phyloP scores from a whole-genome alignment of 2,329 filamentous ascomycete genomes.

The Tolypocladium amazonense region DNA sequence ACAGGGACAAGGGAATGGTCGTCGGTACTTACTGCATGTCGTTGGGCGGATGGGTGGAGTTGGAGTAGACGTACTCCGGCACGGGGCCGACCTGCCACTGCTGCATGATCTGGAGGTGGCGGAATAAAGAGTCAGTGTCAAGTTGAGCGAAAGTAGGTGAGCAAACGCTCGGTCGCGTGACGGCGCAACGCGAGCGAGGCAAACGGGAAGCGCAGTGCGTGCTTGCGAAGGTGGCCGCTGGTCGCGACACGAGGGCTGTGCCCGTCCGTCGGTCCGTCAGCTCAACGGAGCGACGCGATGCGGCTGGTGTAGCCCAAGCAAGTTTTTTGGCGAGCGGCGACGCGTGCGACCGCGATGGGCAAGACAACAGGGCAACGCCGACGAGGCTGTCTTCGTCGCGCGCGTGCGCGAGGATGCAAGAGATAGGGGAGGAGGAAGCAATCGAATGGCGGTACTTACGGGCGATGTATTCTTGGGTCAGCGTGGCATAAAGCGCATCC shows the following conservation, averaged over 20 bases:
- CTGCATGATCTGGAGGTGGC: conserved; percentile 40
- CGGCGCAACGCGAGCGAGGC: conserved; percentile 4
- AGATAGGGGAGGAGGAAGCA: conserved; percentile 2
- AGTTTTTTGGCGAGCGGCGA: conserved; percentile 5
- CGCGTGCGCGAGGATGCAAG: not conserved
- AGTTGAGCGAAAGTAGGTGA: conserved; percentile 5
- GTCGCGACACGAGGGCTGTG: conserved; percentile 4
- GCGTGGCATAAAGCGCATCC: conserved; percentile 13
- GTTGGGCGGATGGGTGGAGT: conserved; percentile 41
- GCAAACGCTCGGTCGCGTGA: conserved; percentile 4
- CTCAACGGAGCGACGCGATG: conserved; percentile 8
- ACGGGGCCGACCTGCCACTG: conserved; percentile 51
- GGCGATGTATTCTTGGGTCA: conserved; percentile 16
- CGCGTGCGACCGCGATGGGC: conserved; percentile 6
- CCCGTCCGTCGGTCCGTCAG: not conserved
- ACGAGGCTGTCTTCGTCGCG: conserved; percentile 2
- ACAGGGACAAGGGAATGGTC: conserved; percentile 21
- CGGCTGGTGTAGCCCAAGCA: conserved; percentile 10
- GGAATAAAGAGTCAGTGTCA: conserved; percentile 13
- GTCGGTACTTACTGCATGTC: conserved; percentile 47
- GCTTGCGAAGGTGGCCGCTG: conserved; percentile 5
- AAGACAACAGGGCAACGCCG: conserved; percentile 1
- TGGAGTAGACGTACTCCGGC: conserved; percentile 48
- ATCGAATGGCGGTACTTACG: conserved; percentile 4
- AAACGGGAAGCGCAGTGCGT: conserved; percentile 4